Conservation (phyloP, 176 grass and related monocot species). For the Cocos nucifera region DNA sequence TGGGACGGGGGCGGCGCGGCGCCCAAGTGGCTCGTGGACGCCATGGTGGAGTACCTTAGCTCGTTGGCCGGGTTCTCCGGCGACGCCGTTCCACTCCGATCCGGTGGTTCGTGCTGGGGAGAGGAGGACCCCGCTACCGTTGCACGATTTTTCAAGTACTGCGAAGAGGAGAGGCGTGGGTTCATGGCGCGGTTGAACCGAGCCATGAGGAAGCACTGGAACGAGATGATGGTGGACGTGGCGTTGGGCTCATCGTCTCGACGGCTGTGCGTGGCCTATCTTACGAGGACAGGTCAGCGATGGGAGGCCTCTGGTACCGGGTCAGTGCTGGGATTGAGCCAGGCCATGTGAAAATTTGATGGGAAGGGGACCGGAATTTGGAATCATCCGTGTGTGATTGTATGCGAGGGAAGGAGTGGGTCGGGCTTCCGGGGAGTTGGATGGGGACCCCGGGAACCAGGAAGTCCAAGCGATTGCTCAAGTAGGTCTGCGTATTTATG, state of each 20-base stretch:
- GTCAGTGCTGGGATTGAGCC: too few species aligned
- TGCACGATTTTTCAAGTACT: conserved; percentile 30
- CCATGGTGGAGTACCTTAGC: conserved; percentile 50
- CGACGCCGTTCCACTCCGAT: not conserved
- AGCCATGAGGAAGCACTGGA: conserved; percentile 54
- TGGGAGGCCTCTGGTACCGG: too few species aligned
- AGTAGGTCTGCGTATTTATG: too few species aligned
- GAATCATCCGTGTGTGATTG: too few species aligned
- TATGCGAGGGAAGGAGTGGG: too few species aligned
- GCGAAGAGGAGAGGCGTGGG: conserved; percentile 30
- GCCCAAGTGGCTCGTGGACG: conserved; percentile 27
- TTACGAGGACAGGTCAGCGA: too few species aligned
- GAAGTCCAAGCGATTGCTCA: too few species aligned
- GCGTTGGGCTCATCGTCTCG: conserved; percentile 26
- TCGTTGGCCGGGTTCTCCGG: not conserved
- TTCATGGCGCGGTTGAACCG: conserved; percentile 64
- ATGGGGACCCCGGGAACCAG: too few species aligned
- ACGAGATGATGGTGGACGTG: conserved; percentile 29
- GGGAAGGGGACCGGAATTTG: too few species aligned
- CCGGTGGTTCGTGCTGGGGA: not conserved
- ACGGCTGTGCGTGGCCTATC: conserved; percentile 24
- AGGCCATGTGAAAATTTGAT: too few species aligned
- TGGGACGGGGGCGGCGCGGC: conserved; percentile 39
- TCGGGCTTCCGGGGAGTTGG: too few species aligned
- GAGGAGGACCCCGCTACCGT: not conserved